Percentiles rank a stretch among this genome's conserved stretches.
Conservation (phyloP, 306 rosid genomes). For the Quercus berberidifolia region DNA sequence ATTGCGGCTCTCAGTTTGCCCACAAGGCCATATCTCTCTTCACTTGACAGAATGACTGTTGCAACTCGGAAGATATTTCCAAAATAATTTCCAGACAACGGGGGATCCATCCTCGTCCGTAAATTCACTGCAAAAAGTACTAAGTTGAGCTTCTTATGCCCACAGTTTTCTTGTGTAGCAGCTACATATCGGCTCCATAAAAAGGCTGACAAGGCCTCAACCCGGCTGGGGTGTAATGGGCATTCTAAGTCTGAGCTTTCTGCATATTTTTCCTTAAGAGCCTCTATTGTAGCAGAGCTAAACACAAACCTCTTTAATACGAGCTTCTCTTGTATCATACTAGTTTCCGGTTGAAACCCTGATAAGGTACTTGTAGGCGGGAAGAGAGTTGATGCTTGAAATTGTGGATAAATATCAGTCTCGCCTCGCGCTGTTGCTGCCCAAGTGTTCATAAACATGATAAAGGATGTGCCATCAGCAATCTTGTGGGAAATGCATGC, state of each 20-base stretch:
- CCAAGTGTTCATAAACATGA: constrained; percentile 25
- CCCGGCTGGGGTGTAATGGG: not conserved
- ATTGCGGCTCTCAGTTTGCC: not conserved
- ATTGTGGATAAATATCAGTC: not conserved
- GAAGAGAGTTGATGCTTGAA: constrained; percentile 4
- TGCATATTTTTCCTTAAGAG: not conserved
- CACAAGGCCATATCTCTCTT: not conserved
- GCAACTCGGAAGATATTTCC: constrained; percentile 1
- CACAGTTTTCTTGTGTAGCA: not conserved
- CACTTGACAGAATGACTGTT: not conserved
- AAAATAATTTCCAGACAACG: not conserved
- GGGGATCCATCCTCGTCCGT: not conserved
- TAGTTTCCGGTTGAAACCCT: not conserved
- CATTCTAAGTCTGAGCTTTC: too few species aligned
- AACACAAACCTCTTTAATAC: constrained; percentile 15
- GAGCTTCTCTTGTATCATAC: constrained; percentile 4
- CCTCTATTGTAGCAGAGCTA: not conserved
- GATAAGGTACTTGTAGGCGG: not conserved
- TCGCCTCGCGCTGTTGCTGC: constrained; percentile 9
- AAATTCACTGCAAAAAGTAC: constrained; percentile 16
- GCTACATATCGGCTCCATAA: constrained; percentile 9
- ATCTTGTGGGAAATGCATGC: constrained; percentile 30
- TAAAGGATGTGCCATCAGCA: constrained; percentile 19
- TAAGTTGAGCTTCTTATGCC: not conserved
- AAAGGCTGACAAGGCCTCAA: constrained; percentile 1